These are phyloP conservation scores for Quercus wislizeni DNA, from an alignment of 306 rosid species.

Conservation along the genomic window DNA sequence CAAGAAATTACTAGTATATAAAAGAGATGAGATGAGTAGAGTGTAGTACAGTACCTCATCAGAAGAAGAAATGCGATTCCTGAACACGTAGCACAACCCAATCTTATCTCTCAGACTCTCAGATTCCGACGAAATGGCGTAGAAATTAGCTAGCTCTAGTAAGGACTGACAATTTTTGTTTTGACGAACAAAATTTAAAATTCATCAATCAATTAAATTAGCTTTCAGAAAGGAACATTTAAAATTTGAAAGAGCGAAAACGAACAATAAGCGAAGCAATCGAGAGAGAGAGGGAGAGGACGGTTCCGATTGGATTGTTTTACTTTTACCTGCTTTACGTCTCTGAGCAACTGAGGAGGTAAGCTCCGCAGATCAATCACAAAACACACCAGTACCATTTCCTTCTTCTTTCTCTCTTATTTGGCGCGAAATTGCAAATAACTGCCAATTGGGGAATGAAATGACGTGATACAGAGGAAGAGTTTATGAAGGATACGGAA, in stretches of 20 bases:
- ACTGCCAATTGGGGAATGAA: no score
- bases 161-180: constrained; percentile 43
- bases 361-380: constrained; percentile 67
- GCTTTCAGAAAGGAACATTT: not conserved
- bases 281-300: not conserved
- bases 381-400: constrained; percentile 71
- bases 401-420: constrained; percentile 3
- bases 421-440: constrained; percentile 35
- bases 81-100: constrained; percentile 60
- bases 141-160: constrained; percentile 74
- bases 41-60: constrained; percentile 40
- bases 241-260: not conserved
- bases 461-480: no score
- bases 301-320: not conserved
- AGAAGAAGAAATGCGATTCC: constrained; percentile 38
- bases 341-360: constrained; percentile 52
- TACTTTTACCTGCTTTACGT: constrained; percentile 61
- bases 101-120: constrained; percentile 45
- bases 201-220: not conserved
- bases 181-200: constrained; percentile 20
- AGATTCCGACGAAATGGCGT: constrained; percentile 40
- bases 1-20: not conserved
- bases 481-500: no score
- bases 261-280: not conserved
- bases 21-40: not conserved